Evolutionary conservation across 2,329 filamentous ascomycete species (phyloP).

Genomic region (Paradendryphiella salina): DNA sequence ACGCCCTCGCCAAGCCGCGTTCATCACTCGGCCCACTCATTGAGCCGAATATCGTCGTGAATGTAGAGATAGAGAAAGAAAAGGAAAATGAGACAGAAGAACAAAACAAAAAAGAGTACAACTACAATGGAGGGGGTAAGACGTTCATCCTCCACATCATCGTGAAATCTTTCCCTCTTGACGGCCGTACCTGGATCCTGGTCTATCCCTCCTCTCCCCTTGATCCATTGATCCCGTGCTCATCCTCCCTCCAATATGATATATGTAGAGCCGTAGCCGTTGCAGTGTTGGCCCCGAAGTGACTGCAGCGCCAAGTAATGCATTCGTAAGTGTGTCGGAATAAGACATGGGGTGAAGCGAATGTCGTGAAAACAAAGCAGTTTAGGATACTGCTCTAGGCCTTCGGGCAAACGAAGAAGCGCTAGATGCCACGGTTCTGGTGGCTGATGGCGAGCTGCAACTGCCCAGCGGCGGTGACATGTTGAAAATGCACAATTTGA

Average conservation of each 20-base stretch:
- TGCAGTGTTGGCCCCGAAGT: not conserved
- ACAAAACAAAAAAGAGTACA: conserved; percentile 4
- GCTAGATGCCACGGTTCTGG: not conserved
- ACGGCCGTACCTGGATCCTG: not conserved
- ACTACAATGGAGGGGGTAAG: not conserved
- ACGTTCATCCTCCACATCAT: not conserved
- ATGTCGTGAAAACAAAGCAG: conserved; percentile 29
- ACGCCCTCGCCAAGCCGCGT: too few species aligned
- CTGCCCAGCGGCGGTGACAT: not conserved
- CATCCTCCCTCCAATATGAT: not conserved
- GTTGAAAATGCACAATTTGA: not conserved
- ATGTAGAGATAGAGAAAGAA: not conserved
- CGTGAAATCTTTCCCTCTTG: not conserved
- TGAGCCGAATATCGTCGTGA: not conserved
- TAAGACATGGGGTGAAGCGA: conserved; percentile 42
- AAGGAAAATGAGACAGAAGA: not conserved
- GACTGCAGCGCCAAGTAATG: conserved; percentile 11
- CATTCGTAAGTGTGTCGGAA: conserved; percentile 26
- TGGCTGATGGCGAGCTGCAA: not conserved
- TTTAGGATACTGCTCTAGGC: not conserved
- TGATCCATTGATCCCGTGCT: not conserved
- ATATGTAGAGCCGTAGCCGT: not conserved
- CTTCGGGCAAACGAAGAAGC: not conserved
- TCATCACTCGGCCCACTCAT: not conserved
- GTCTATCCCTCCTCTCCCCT: not conserved